Conservation (phyloP, 805 yeast genomes). For the Starmera quercuum region DNA sequence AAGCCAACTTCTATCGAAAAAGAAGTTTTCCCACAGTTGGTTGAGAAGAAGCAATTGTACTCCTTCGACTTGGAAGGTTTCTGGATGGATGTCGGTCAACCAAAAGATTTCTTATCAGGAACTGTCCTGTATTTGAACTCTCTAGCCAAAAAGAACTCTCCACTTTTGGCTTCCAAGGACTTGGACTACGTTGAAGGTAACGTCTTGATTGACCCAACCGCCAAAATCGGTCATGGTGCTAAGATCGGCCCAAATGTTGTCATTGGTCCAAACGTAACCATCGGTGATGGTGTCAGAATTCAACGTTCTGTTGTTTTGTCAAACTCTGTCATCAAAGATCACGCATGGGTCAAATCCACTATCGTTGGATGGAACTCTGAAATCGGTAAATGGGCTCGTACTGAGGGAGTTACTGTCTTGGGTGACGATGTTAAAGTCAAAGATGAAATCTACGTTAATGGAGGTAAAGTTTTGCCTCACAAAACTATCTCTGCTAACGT, state of each 20-base stretch:
- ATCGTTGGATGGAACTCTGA: slow-evolving; percentile 99
- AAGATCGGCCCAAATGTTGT: slow-evolving; percentile 98
- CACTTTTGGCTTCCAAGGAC: slow-evolving; percentile 47
- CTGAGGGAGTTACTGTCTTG: slow-evolving; percentile 93
- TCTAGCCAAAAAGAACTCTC: slow-evolving; percentile 71
- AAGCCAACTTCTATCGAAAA: slow-evolving; percentile 99
- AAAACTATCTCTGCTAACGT: slow-evolving; percentile 93
- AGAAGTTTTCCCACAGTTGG: slow-evolving; percentile 97
- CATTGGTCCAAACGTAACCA: slow-evolving; percentile 90
- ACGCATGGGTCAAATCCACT: slow-evolving; percentile 95
- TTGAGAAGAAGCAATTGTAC: slow-evolving; percentile 80
- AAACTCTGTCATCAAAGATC: slow-evolving; percentile 90
- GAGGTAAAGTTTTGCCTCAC: slow-evolving; percentile 99
- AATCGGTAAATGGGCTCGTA: slow-evolving; percentile 98
- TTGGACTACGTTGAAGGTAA: slow-evolving; percentile 79
- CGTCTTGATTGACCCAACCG: slow-evolving; percentile 91
- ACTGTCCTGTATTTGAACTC: slow-evolving; percentile 87
- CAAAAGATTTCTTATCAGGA: slow-evolving; percentile 98
- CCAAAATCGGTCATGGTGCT: slow-evolving; percentile 85
- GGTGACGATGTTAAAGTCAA: slow-evolving; percentile 99
- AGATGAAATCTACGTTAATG: slow-evolving; percentile 97
- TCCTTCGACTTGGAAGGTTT: slow-evolving; percentile 97
- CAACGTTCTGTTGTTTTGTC: slow-evolving; percentile 89
- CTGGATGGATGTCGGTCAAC: slow-evolving; percentile 99
- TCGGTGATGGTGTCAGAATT: slow-evolving; percentile 98